Percentiles rank a stretch among this genome's conserved stretches.
Evolutionary conservation across 176 grass and related monocot species (phyloP).

Genomic region (Triticum monococcum): DNA sequence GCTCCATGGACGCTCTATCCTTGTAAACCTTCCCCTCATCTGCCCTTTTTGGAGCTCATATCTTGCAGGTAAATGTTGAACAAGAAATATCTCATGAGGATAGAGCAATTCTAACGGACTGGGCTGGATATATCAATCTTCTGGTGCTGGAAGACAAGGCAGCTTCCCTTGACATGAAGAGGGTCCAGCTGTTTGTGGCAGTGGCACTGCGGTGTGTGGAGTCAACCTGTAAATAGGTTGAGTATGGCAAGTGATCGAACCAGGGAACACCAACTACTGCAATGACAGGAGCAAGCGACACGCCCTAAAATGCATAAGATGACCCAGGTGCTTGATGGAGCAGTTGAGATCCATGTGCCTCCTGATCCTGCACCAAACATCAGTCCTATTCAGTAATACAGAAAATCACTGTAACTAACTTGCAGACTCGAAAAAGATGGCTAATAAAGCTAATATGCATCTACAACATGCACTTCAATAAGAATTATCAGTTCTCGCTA

Average conservation of each 20-base stretch:
- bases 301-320: slow-evolving; percentile 32
- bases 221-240: neutral
- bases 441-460: neutral
- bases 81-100: neutral
- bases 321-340: slow-evolving; percentile 24
- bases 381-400: slow-evolving; percentile 17
- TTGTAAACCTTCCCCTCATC: slow-evolving; percentile 14
- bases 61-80: slow-evolving; percentile 17
- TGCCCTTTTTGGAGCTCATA: slow-evolving; percentile 23
- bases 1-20: neutral
- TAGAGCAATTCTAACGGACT: slow-evolving; percentile 23
- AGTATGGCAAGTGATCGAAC: neutral
- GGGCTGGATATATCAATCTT: slow-evolving; percentile 30
- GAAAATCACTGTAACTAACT: slow-evolving; percentile 26
- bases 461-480: neutral
- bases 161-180: slow-evolving; percentile 27
- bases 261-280: neutral
- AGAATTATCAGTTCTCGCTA: neutral
- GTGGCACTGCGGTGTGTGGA: too few species aligned
- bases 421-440: neutral
- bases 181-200: slow-evolving; percentile 18
- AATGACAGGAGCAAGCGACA: neutral
- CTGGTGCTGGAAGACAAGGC: slow-evolving; percentile 27
- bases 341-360: slow-evolving; percentile 19
- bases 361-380: slow-evolving; percentile 34